Evolutionary conservation across 208 protist species (phyloP), one percentile per base, ranked within the genome.

Genomic region (Trypanosoma theileri): DNA sequence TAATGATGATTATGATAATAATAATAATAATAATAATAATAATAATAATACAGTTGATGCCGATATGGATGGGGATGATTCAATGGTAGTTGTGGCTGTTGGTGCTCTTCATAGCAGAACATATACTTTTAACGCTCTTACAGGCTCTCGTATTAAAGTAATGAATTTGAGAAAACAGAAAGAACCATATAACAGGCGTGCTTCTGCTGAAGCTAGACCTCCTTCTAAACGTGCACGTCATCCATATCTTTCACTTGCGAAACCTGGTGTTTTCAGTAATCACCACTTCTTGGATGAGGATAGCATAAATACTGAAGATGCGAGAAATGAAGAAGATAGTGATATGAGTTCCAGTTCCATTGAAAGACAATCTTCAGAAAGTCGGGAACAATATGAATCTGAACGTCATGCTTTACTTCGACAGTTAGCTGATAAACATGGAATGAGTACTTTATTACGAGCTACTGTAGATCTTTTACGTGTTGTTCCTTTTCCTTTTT

Each of bases 121-220:
- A 21, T 86, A 88, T 67, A 73, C 89, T 28, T 91, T 84, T 53
- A 73, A 94, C 66, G 88, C 83, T 19, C 44, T 91, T 31, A 88
- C 65, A 26, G 88, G 88, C 7, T 79, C 82, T 35, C 75, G 69
- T 24, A 26, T 80, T 1, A 68, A 79, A 35, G 65, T 84, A 16
- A 62, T 78, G 9, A 52, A 61, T 48, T 17, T 73, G 65, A 10
- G 64, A 31, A 72, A 72, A 22, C 64, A 75, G 0, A 69, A 69
- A 0, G 53, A 59, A 12, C 35, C 68, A 7, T 52, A 69, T 40
- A 55, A 63, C 26, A 55, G 42, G 16, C 16, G 4, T 7, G 28
- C 26, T 28, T 28, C 45, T 8, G 0, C 19, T 41, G 53, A 65
- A 59, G 44, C 28, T 12, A 61, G 57, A 16, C 61, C 62, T 10